phyloP scores from a whole-genome alignment of 1,284 basidiomycete species.

The Rhodotorula sp. region DNA sequence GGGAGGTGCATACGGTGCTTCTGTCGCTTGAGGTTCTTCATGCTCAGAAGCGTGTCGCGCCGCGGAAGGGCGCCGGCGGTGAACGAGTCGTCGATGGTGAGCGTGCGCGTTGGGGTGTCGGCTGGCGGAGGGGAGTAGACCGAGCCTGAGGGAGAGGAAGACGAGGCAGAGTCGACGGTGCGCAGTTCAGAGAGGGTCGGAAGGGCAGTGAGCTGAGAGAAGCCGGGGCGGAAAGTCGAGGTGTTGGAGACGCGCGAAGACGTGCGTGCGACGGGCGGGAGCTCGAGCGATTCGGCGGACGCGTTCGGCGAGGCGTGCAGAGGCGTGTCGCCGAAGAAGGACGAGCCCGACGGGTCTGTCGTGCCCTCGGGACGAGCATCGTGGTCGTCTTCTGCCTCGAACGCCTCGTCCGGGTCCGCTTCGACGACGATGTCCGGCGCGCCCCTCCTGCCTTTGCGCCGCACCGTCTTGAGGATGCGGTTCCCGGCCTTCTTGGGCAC shows the following conservation, averaged over 20 bases:
- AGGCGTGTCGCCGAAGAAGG: not conserved
- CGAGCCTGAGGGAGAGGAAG: slow-evolving; percentile 3
- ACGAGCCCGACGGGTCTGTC: not conserved
- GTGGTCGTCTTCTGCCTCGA: not conserved
- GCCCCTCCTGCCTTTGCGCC: not conserved
- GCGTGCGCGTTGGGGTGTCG: slow-evolving; percentile 11
- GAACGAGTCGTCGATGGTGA: slow-evolving; percentile 27
- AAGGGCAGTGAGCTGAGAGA: not conserved
- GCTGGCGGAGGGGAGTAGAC: not conserved
- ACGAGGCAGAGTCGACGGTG: not conserved
- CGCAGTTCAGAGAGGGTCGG: slow-evolving; percentile 12
- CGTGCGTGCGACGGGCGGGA: not conserved
- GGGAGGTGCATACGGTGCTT: not conserved
- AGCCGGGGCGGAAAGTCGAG: not conserved
- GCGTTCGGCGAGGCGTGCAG: slow-evolving; percentile 3
- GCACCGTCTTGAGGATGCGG: not conserved
- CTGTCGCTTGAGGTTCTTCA: not conserved
- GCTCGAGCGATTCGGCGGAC: slow-evolving; percentile 19
- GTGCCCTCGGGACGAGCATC: not conserved
- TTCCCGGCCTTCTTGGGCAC: not conserved
- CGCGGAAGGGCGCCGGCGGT: not conserved
- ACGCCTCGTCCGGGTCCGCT: not conserved
- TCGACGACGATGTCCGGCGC: not conserved
- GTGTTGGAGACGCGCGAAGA: not conserved
- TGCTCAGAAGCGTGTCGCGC: not conserved